Conservation (phyloP, 78 protist genomes). For the Carpediemonas membranifera region DNA sequence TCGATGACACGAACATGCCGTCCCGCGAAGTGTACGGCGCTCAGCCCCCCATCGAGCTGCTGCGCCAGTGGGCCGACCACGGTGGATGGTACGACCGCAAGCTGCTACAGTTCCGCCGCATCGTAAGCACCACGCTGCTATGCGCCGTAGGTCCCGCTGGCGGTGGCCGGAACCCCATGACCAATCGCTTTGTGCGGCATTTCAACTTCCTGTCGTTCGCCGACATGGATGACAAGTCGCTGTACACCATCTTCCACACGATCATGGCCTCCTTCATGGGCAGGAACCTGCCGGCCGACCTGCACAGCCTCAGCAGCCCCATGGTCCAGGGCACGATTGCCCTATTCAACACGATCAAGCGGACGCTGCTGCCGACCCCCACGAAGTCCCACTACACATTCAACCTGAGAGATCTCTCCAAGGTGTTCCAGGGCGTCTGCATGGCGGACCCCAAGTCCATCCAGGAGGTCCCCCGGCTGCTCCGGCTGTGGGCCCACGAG, state of each 20-base stretch:
- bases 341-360: neutral
- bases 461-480: conserved; percentile 3
- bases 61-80: conserved; percentile 64
- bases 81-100: conserved; percentile 63
- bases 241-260: conserved; percentile 6
- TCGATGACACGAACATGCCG: conserved; percentile 81
- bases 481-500: conserved; percentile 76
- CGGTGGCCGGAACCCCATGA: conserved; percentile 66
- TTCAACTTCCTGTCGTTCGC: conserved; percentile 60
- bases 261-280: neutral
- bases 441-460: conserved; percentile 15
- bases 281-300: neutral
- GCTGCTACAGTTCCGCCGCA: conserved; percentile 20
- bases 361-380: conserved; percentile 61
- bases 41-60: conserved; percentile 73
- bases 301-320: neutral
- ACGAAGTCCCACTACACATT: conserved; percentile 76
- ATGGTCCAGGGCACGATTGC: neutral
- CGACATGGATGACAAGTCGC: conserved; percentile 40
- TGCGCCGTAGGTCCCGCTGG: conserved; percentile 79
- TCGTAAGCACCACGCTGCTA: conserved; percentile 36
- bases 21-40: conserved; percentile 49
- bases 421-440: conserved; percentile 59
- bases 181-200: conserved; percentile 59
- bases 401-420: conserved; percentile 79